phyloP scores from a whole-genome alignment of 371 early-diverging fungal species.

The Ordospora colligata region DNA sequence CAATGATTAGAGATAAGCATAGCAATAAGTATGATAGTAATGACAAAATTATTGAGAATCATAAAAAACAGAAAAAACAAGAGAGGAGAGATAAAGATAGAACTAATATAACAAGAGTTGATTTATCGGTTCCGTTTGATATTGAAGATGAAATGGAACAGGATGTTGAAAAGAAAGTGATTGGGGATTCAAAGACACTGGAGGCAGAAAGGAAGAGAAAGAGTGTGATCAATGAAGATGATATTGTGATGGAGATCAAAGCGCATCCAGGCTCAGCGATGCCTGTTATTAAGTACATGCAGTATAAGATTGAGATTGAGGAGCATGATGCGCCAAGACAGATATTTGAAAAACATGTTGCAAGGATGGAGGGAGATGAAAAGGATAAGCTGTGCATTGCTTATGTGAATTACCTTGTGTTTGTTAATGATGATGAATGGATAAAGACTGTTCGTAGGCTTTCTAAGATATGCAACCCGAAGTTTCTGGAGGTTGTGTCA shows the following conservation, averaged over 20 bases:
- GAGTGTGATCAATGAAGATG: slow-evolving; percentile 10
- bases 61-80: background rate
- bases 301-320: slow-evolving; percentile 21
- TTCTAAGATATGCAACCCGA: background rate
- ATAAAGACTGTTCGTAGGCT: background rate
- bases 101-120: slow-evolving; percentile 13
- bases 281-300: slow-evolving; percentile 18
- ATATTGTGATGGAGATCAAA: background rate
- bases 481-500: slow-evolving; percentile 7
- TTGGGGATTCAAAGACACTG: background rate
- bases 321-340: background rate
- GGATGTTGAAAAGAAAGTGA: background rate
- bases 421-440: background rate
- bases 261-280: background rate
- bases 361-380: slow-evolving; percentile 9
- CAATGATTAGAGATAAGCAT: background rate
- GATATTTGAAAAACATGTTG: slow-evolving; percentile 18
- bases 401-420: slow-evolving; percentile 35
- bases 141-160: background rate
- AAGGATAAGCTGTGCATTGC: slow-evolving; percentile 27
- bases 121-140: slow-evolving; percentile 16
- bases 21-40: background rate
- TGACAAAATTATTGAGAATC: background rate
- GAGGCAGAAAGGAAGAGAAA: slow-evolving; percentile 11
- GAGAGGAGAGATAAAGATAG: background rate